A percentile compares a stretch with the other conserved stretches of the same genome.
phyloP scores from a whole-genome alignment of 768 basidiomycete species.

The Cubamyces sp. region DNA sequence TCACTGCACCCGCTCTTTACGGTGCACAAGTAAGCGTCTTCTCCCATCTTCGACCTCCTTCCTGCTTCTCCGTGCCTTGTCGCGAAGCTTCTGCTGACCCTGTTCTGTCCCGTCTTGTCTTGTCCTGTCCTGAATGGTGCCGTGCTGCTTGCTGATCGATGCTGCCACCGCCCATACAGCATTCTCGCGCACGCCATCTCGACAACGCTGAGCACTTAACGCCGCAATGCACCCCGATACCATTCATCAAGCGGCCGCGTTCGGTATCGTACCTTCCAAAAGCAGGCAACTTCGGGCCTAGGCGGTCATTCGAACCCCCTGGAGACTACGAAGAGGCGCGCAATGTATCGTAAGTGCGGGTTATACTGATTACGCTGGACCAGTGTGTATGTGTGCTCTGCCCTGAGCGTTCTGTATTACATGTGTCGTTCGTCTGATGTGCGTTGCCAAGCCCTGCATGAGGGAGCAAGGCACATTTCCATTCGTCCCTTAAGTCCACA shows the following conservation, averaged over 20 bases:
- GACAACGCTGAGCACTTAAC: slow-evolving; percentile 45
- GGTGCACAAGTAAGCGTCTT: slow-evolving; percentile 55
- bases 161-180: slow-evolving; percentile 35
- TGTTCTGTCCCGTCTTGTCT: no score
- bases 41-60: background rate
- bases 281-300: background rate
- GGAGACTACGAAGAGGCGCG: background rate
- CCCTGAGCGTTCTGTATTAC: background rate
- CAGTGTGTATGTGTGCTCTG: no score
- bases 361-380: no score
- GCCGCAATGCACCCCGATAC: background rate
- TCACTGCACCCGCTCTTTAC: slow-evolving; percentile 63
- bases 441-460: background rate
- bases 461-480: slow-evolving; percentile 8
- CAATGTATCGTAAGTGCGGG: background rate
- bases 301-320: background rate
- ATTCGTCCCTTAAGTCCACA: no score
- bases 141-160: slow-evolving; percentile 1
- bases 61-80: slow-evolving; percentile 9
- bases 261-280: no score
- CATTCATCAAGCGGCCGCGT: no score
- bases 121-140: background rate
- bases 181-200: slow-evolving; percentile 56
- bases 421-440: slow-evolving; percentile 10
- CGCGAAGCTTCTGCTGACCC: no score